phyloP scores from a whole-genome alignment of 164 flowering plant species.

The Taxillus chinensis region DNA sequence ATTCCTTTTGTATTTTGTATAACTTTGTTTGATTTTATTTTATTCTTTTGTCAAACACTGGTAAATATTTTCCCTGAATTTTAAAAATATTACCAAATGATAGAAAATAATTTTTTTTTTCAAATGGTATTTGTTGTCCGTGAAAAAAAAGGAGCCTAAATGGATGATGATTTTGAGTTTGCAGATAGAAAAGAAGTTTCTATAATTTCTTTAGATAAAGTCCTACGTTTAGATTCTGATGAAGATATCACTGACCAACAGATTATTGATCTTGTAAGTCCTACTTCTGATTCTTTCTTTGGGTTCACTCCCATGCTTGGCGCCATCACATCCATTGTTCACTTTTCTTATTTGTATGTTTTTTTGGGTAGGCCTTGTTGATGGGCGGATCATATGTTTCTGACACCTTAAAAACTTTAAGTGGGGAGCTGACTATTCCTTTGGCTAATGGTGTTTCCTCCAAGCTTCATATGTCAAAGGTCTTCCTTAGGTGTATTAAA shows the following conservation, averaged over 20 bases:
- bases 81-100: too few species aligned
- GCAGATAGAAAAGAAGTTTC: constrained; percentile 59
- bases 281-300: background rate
- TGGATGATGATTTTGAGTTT: constrained; percentile 4
- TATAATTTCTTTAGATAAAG: constrained; percentile 41
- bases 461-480: constrained; percentile 72
- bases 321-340: background rate
- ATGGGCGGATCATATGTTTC: constrained; percentile 77
- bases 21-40: too few species aligned
- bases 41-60: too few species aligned
- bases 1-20: too few species aligned
- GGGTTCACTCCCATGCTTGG: background rate
- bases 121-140: too few species aligned
- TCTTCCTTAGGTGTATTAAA: constrained; percentile 8
- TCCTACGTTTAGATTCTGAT: constrained; percentile 20
- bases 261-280: constrained; percentile 49
- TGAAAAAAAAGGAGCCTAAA: background rate
- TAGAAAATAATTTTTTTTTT: too few species aligned
- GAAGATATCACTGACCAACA: constrained; percentile 38
- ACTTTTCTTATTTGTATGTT: constrained; percentile 3
- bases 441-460: constrained; percentile 41
- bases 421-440: constrained; percentile 47
- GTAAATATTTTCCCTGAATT: too few species aligned
- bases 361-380: constrained; percentile 51
- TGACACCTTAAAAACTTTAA: constrained; percentile 22